Base-by-base conservation (phyloP, 2,329 filamentous ascomycete species). In the Scortechinia acanthostroma region DNA sequence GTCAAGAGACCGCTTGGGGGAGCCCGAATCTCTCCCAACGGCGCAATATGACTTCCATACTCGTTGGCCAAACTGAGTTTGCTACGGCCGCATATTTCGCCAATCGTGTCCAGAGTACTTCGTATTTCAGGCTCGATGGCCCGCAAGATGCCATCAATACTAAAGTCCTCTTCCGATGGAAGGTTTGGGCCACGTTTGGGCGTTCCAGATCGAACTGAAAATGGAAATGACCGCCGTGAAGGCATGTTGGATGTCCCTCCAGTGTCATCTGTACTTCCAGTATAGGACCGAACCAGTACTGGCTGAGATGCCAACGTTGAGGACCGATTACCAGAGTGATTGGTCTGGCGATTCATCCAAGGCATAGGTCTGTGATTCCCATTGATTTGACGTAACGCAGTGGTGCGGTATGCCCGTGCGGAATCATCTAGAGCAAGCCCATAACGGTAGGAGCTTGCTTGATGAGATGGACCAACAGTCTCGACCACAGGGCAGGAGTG, bases 21-120 rank as follows among this genome's bases (percentile, higher is more conserved):
- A 23, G 61, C 63, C 35, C 61, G 60, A 50, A 81, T 78, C 55
- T 80, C 76, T 30, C 76, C 77, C 45, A 79, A 63, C 0, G 78
- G 78, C 19, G 78, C 77, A 25, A 80, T 68, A 57, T 83, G 78
- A 37, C 76, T 76, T 23, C 70, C 72, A 55, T 83, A 79, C 55
- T 82, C 77, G 53, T 82, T 76, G 6, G 78, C 76, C 48, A 83
- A 60, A 52, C 76, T 80, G 54, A 80, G 62, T 51, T 71, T 72
- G 57, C 75, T 82, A 48, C 76, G 68, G 3, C 78, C 77, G 51
- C 76, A 79, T 48, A 83, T 80, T 52, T 80, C 76, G 20, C 77
- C 76, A 51, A 83, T 82, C 15, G 75, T 74, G 53, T 81, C 74
- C 45, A 83, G 68, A 6, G 77, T 77, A 14, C 62, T 62, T 49